A percentile compares a stretch with the other conserved stretches of the same genome.
Evolutionary conservation across 2,329 filamentous ascomycete genomes (phyloP).

Genomic region (Penicillium psychrosexuale): DNA sequence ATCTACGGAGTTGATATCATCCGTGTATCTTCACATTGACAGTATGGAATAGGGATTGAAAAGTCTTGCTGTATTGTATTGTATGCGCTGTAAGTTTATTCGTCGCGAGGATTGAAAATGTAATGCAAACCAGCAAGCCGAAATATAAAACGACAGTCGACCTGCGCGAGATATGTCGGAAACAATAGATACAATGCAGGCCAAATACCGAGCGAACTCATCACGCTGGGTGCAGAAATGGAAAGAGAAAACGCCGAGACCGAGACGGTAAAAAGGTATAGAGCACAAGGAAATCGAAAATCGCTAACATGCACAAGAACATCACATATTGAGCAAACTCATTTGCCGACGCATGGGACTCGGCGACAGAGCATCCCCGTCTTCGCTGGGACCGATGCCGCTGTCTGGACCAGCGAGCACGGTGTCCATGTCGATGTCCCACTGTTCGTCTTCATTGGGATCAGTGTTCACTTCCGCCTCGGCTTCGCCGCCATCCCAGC

Average conservation of each 20-base stretch:
- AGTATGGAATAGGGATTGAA: too few relatives aligned
- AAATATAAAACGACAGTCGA: neutral
- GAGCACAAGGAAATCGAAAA: conserved; percentile 5
- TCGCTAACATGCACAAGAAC: conserved; percentile 8
- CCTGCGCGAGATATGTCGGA: neutral
- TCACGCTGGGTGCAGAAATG: neutral
- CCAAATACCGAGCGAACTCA: conserved; percentile 1
- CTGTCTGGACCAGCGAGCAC: conserved; percentile 44
- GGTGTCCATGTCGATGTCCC: conserved; percentile 90
- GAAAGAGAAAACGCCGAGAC: neutral
- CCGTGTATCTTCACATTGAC: too few relatives aligned
- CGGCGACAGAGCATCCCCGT: conserved; percentile 55
- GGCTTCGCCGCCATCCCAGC: conserved; percentile 57
- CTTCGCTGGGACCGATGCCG: conserved; percentile 61
- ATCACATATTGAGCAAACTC: conserved; percentile 65
- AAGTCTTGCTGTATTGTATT: too few relatives aligned
- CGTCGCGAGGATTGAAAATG: too few relatives aligned
- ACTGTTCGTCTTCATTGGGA: conserved; percentile 60
- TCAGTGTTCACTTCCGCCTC: conserved; percentile 40
- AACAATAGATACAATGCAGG: conserved; percentile 1
- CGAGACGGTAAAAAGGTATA: conserved; percentile 5
- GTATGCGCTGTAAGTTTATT: too few relatives aligned
- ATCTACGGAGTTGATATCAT: too few relatives aligned
- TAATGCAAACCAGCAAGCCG: neutral
- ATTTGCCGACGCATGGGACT: conserved; percentile 70